phyloP scores from a whole-genome alignment of 306 rosid species.

The Elaeagnus macrophylla region DNA sequence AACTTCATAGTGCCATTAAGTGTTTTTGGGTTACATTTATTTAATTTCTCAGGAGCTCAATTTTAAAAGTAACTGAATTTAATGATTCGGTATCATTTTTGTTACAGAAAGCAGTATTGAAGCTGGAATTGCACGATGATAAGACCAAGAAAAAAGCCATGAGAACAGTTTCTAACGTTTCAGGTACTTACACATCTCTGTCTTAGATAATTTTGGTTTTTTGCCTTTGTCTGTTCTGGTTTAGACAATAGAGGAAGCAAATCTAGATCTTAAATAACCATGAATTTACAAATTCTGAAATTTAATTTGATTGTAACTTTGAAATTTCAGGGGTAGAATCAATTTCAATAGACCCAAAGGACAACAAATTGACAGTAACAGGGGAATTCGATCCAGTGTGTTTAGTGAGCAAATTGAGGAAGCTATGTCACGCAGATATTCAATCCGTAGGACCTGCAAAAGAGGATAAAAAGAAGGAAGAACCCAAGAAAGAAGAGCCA shows the following conservation, averaged over 20 bases:
- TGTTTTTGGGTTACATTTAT: too few relatives aligned
- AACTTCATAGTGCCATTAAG: too few relatives aligned
- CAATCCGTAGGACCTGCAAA: constrained; percentile 65
- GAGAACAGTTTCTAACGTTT: constrained; percentile 53
- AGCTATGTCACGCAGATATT: constrained; percentile 38
- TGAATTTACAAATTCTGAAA: neutral
- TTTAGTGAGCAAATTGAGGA: constrained; percentile 50
- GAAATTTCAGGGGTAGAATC: constrained; percentile 57
- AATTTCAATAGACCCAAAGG: constrained; percentile 56
- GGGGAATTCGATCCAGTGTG: constrained; percentile 57
- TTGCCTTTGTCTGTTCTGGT: too few relatives aligned
- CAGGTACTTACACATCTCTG: constrained; percentile 39
- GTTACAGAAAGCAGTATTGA: constrained; percentile 58
- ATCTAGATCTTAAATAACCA: too few relatives aligned
- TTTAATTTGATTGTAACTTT: neutral
- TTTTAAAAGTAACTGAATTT: neutral
- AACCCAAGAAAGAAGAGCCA: constrained; percentile 9
- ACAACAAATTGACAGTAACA: constrained; percentile 47
- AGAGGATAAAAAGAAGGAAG: constrained; percentile 48
- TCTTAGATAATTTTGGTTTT: too few relatives aligned
- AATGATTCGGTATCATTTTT: constrained; percentile 1
- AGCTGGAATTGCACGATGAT: constrained; percentile 39
- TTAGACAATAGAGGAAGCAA: too few relatives aligned
- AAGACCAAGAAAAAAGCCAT: constrained; percentile 44
- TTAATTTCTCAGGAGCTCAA: too few relatives aligned